A percentile compares a stretch with the other conserved stretches of the same genome.
Evolutionary conservation across 2,329 filamentous ascomycete species (phyloP).

Genomic region (Fusarium sp.): DNA sequence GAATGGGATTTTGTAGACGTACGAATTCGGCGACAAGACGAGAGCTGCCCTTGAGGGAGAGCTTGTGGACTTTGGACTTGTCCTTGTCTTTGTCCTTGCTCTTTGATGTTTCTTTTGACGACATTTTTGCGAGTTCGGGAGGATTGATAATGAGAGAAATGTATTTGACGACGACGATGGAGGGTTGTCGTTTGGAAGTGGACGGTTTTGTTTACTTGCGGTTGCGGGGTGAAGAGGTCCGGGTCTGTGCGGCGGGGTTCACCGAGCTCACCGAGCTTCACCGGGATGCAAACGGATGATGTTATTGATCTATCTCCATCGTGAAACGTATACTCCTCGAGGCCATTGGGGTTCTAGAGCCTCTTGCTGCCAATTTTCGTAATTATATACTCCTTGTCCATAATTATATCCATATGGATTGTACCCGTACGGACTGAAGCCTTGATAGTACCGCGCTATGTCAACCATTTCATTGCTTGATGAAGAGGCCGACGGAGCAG

Average conservation of each 20-base stretch:
- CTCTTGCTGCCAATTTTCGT: neutral
- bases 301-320: conserved; percentile 3
- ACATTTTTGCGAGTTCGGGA: conserved; percentile 36
- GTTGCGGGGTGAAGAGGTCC: conserved; percentile 41
- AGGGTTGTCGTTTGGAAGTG: conserved; percentile 7
- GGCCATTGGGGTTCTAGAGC: conserved; percentile 19
- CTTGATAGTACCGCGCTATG: neutral
- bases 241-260: conserved; percentile 43
- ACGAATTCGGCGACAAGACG: conserved; percentile 97
- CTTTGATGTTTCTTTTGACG: conserved; percentile 46
- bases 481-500: neutral
- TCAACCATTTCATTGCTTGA: neutral
- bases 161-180: neutral
- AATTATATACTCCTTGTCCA: neutral
- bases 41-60: conserved; percentile 83
- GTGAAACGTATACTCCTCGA: conserved; percentile 21
- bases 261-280: conserved; percentile 37
- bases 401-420: conserved; percentile 3
- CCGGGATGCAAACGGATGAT: neutral
- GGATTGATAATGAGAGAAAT: neutral
- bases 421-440: neutral
- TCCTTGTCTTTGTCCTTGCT: conserved; percentile 57
- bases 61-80: conserved; percentile 93
- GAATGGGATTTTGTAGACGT: conserved; percentile 55
- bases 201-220: conserved; percentile 43